Evolutionary conservation across 2,329 filamentous ascomycete species (phyloP).

Genomic region (Exophiala oligosperma): DNA sequence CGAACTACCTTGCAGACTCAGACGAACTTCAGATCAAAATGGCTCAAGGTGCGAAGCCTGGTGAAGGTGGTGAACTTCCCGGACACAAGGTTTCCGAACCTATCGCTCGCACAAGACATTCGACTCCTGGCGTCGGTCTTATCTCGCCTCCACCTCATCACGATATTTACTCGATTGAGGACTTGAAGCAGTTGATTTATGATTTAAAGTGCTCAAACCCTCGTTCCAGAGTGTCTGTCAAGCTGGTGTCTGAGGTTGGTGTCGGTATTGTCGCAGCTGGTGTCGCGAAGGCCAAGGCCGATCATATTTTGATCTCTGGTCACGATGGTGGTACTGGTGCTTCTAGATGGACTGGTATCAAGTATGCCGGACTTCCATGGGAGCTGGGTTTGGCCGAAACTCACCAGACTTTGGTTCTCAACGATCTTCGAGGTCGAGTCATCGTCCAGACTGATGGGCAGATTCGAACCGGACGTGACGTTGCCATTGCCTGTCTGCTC

Average conservation of each 20-base stretch:
- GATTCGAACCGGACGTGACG: constrained; percentile 85
- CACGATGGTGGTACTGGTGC: constrained; percentile 97
- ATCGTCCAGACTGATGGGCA: constrained; percentile 97
- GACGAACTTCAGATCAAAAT: constrained; percentile 99
- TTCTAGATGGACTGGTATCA: constrained; percentile 97
- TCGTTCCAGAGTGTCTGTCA: constrained; percentile 87
- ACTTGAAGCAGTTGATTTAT: constrained; percentile 96
- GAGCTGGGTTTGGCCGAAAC: constrained; percentile 95
- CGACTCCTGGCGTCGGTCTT: constrained; percentile 90
- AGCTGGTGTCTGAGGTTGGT: constrained; percentile 95
- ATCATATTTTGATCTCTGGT: constrained; percentile 94
- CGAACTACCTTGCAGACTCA: constrained; percentile 88
- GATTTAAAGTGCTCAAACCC: constrained; percentile 96
- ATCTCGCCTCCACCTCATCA: constrained; percentile 96
- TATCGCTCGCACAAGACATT: constrained; percentile 92
- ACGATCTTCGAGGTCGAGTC: constrained; percentile 92
- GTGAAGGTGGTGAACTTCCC: constrained; percentile 94
- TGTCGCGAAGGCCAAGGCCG: constrained; percentile 95
- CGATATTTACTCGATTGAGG: constrained; percentile 98
- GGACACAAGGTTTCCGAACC: constrained; percentile 95
- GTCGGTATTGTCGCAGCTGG: constrained; percentile 96
- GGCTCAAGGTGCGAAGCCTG: constrained; percentile 96
- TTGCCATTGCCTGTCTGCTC: constrained; percentile 90
- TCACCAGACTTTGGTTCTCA: constrained; percentile 92
- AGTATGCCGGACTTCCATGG: constrained; percentile 96